These are phyloP conservation scores for Ascochyta clinopodiicola DNA, from an alignment of 2,329 filamentous ascomycete genomes.

Conservation along the genomic window DNA sequence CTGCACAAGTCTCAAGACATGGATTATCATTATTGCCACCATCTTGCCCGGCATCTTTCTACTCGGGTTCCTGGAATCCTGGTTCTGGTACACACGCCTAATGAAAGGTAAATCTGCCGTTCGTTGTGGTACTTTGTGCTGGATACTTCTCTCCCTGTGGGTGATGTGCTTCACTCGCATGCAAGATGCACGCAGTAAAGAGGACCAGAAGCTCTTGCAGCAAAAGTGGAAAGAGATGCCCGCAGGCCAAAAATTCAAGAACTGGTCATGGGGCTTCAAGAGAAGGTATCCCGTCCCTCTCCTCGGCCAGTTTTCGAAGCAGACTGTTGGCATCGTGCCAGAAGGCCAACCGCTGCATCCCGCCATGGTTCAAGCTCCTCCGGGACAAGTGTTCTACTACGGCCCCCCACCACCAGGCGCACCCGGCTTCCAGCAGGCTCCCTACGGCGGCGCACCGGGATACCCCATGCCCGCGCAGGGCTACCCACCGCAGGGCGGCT, in stretches of 20 bases:
- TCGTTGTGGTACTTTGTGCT: slow-evolving; percentile 42
- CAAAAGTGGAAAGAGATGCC: slow-evolving; percentile 41
- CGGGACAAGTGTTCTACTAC: slow-evolving; percentile 33
- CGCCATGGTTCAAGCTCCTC: slow-evolving; percentile 30
- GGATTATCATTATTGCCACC: slow-evolving; percentile 39
- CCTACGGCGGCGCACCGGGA: slow-evolving; percentile 21
- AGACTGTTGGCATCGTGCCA: slow-evolving; percentile 39
- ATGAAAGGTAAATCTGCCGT: slow-evolving; percentile 42
- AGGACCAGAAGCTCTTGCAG: slow-evolving; percentile 39
- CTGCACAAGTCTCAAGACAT: slow-evolving; percentile 25
- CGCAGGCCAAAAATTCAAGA: slow-evolving; percentile 37
- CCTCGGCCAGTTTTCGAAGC: slow-evolving; percentile 39
- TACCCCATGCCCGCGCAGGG: slow-evolving; percentile 28
- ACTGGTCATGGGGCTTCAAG: slow-evolving; percentile 45
- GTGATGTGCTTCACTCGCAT: slow-evolving; percentile 42
- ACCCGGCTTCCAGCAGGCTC: slow-evolving; percentile 27
- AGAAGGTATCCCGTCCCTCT: slow-evolving; percentile 38
- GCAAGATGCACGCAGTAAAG: slow-evolving; percentile 37
- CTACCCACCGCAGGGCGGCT: slow-evolving; percentile 26
- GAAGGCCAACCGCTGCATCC: slow-evolving; percentile 33
- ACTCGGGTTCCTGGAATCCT: slow-evolving; percentile 41
- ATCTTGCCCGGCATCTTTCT: slow-evolving; percentile 40
- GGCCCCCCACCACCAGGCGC: slow-evolving; percentile 30
- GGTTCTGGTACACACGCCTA: slow-evolving; percentile 45
- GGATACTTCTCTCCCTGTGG: slow-evolving; percentile 40